phyloP scores from a whole-genome alignment of 192 early-diverging fungal genomes.

The Chytriomyces hyalinus region DNA sequence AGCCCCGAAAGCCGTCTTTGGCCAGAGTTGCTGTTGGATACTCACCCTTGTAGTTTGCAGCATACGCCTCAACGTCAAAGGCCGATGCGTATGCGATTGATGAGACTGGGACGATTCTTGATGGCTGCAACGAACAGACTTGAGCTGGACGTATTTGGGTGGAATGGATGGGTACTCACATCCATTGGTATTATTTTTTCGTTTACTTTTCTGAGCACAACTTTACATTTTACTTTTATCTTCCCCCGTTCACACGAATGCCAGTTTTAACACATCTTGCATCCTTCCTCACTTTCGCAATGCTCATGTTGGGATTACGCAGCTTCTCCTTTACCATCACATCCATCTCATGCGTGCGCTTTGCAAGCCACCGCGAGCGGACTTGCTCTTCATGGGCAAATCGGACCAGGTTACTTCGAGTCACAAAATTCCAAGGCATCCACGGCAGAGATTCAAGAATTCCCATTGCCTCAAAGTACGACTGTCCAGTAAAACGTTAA shows the following conservation, averaged over 20 bases:
- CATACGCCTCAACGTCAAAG: slow-evolving; percentile 70
- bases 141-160: too few species aligned
- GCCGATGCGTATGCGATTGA: too few species aligned
- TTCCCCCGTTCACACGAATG: not conserved
- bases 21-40: not conserved
- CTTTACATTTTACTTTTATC: not conserved
- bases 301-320: not conserved
- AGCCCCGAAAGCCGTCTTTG: not conserved
- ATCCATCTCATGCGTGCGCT: not conserved
- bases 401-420: not conserved
- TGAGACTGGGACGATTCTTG: too few species aligned
- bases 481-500: too few species aligned
- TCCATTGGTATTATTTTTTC: not conserved
- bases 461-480: slow-evolving; percentile 4
- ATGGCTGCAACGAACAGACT: too few species aligned
- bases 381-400: not conserved
- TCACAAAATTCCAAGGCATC: slow-evolving; percentile 22
- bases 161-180: too few species aligned
- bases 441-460: not conserved
- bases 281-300: not conserved
- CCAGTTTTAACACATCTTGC: slow-evolving; percentile 1
- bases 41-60: slow-evolving; percentile 69
- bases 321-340: not conserved
- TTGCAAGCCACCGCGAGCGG: not conserved
- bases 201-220: not conserved